Conservation (phyloP, 192 early-diverging fungal species). For the Umbelopsis isabellina region DNA sequence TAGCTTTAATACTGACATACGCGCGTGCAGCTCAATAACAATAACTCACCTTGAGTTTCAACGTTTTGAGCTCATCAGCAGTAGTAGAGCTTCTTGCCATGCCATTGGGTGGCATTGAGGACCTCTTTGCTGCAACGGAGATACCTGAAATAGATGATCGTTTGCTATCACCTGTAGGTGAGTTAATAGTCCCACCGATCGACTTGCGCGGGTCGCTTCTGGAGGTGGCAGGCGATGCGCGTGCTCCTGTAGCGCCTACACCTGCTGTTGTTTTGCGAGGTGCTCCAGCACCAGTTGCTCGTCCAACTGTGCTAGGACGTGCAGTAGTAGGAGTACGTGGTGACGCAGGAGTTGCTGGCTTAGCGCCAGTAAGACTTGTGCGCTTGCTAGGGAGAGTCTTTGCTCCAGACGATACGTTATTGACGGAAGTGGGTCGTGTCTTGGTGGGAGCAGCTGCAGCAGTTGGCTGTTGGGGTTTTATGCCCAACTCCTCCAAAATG, state of each 20-base stretch:
- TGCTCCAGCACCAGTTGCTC: not conserved
- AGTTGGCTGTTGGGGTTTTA: conserved; percentile 9
- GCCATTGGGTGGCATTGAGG: conserved; percentile 3
- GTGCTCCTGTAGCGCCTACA: not conserved
- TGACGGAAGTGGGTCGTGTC: conserved; percentile 5
- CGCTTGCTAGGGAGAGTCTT: conserved; percentile 10
- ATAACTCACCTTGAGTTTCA: conserved; percentile 5
- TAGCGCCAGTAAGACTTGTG: conserved; percentile 1
- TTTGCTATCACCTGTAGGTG: not conserved
- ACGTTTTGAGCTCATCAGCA: conserved; percentile 4
- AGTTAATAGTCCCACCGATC: not conserved
- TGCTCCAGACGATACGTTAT: conserved; percentile 9
- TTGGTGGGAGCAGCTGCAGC: conserved; percentile 6
- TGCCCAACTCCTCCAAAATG: conserved; percentile 16
- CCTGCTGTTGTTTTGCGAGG: conserved; percentile 9
- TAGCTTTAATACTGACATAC: not conserved
- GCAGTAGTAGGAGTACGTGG: conserved; percentile 10
- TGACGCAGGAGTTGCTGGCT: conserved; percentile 7
- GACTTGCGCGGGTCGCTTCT: not conserved
- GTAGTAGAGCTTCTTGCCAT: not conserved
- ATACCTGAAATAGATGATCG: not conserved
- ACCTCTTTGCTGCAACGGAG: not conserved
- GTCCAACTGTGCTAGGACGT: conserved; percentile 1
- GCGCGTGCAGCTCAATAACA: not conserved
- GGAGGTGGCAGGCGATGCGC: not conserved